Conservation (phyloP, 225 moss, liverwort and hornwort genomes). For the Ulota crispa region DNA sequence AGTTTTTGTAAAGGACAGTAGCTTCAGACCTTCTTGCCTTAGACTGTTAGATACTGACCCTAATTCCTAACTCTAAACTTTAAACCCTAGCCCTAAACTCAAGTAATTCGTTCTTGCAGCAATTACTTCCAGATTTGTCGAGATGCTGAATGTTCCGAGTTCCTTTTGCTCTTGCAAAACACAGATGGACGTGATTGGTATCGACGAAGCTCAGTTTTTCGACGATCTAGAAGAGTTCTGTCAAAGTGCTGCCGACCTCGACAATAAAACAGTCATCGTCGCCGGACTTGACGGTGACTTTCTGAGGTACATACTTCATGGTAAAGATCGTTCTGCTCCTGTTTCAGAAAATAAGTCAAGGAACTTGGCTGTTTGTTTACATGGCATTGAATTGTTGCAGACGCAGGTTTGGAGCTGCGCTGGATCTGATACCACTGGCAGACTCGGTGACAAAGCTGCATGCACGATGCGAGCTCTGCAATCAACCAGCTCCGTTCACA, state of each 20-base stretch:
- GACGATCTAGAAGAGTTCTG: conserved; percentile 74
- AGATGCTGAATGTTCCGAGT: conserved; percentile 11
- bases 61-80: no score
- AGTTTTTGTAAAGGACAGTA: neutral
- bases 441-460: conserved; percentile 85
- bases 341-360: no score
- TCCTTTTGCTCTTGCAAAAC: neutral
- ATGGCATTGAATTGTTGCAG: conserved; percentile 34
- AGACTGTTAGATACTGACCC: neutral
- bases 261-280: conserved; percentile 72
- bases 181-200: conserved; percentile 86
- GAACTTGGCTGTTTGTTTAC: no score
- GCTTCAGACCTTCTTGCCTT: neutral
- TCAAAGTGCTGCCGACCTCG: conserved; percentile 72
- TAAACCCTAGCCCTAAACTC: neutral
- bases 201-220: conserved; percentile 96
- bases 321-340: neutral
- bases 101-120: neutral
- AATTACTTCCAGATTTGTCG: neutral
- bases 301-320: conserved; percentile 38
- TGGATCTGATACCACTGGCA: conserved; percentile 71
- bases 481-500: conserved; percentile 73
- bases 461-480: conserved; percentile 86
- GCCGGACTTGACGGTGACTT: conserved; percentile 94
- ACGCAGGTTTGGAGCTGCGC: conserved; percentile 69